Percentiles rank a stretch among this genome's conserved stretches.
Evolutionary conservation across 257 asterid species (phyloP).

Genomic region (Apocynum venetum): DNA sequence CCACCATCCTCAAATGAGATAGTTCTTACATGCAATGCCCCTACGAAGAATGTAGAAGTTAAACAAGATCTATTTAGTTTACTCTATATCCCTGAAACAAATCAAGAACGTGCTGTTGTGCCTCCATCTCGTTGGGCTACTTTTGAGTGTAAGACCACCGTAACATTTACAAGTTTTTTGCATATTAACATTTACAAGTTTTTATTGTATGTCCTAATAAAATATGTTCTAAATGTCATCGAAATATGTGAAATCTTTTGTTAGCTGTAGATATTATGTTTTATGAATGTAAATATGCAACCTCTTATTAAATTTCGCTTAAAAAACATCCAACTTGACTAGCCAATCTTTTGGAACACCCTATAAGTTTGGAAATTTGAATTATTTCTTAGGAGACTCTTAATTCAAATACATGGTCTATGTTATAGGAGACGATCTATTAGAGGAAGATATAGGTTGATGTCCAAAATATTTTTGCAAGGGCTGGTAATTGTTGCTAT

Average conservation of each 20-base stretch:
- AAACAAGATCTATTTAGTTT: no score
- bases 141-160: conserved; percentile 67
- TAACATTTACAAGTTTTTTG: no score
- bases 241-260: neutral
- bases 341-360: neutral
- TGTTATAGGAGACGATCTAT: conserved; percentile 22
- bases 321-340: neutral
- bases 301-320: neutral
- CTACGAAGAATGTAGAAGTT: no score
- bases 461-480: no score
- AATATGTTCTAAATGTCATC: neutral
- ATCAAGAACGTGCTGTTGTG: conserved; percentile 64
- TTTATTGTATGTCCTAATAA: neutral
- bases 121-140: conserved; percentile 98
- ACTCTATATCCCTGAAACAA: no score
- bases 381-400: neutral
- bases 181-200: no score
- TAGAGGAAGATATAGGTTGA: no score
- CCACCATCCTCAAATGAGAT: no score
- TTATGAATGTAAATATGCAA: neutral
- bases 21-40: no score
- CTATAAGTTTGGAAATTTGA: neutral
- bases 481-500: no score
- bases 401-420: neutral
- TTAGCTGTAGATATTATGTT: neutral